These are phyloP conservation scores for Bolboschoenoplectus hybrid DNA, from an alignment of 202 grass and related monocot species.

Conservation along the genomic window DNA sequence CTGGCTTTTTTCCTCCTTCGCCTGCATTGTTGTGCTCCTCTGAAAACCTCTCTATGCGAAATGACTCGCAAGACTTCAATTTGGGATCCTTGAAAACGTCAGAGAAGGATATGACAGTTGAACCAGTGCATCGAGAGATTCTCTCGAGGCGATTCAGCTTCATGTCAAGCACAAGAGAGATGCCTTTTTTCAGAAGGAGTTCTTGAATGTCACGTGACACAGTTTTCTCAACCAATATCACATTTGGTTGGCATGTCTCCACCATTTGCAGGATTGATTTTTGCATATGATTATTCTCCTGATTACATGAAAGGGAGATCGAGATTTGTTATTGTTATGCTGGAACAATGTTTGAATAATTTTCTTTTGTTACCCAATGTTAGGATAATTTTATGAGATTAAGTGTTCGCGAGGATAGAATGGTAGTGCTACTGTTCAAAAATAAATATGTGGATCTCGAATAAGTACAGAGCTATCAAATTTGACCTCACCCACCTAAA, in stretches of 20 bases:
- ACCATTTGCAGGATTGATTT: constrained; percentile 74
- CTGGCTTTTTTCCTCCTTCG: constrained; percentile 70
- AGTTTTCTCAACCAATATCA: constrained; percentile 96
- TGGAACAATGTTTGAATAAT: constrained; percentile 15
- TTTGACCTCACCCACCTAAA: neutral
- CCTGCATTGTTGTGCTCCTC: constrained; percentile 66
- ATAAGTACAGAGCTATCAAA: neutral
- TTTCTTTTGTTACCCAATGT: neutral
- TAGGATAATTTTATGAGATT: neutral
- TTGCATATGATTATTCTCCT: constrained; percentile 79
- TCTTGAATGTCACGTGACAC: constrained; percentile 93
- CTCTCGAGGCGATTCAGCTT: constrained; percentile 75
- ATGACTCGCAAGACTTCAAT: constrained; percentile 77
- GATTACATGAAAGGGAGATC: constrained; percentile 12
- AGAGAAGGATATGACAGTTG: constrained; percentile 78
- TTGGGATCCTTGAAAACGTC: constrained; percentile 66
- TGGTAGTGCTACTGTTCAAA: constrained; percentile 1
- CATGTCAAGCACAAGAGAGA: constrained; percentile 87
- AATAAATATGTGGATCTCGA: neutral
- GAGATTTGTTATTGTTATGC: neutral
- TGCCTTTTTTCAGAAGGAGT: constrained; percentile 66
- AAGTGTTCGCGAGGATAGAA: neutral
- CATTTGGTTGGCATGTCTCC: constrained; percentile 79
- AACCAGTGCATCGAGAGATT: constrained; percentile 85
- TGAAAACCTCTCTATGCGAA: constrained; percentile 82